A percentile compares a stretch with the other conserved stretches of the same genome.
Evolutionary conservation across 805 yeast species (phyloP).

Genomic region (Naumovozyma dairenensis): DNA sequence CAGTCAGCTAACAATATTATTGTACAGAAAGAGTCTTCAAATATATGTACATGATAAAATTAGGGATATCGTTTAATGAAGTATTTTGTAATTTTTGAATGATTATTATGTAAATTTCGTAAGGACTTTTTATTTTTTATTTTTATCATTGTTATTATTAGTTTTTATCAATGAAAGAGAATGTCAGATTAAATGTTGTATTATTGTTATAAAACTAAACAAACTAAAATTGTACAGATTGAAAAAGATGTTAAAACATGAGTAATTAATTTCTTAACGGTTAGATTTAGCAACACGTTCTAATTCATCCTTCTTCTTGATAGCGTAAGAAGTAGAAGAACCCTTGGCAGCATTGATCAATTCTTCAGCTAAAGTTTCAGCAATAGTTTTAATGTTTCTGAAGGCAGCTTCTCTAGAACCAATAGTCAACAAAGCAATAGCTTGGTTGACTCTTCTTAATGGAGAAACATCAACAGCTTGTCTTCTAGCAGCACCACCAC

Average conservation of each 20-base stretch:
- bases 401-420: conserved; percentile 99
- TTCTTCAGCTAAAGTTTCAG: conserved; percentile 99
- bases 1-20: no score
- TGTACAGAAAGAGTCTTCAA: no score
- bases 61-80: no score
- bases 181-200: conserved; percentile 4
- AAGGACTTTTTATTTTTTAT: no score
- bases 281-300: conserved; percentile 99
- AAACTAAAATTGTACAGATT: conserved; percentile 6
- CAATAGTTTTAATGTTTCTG: conserved; percentile 99
- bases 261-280: conserved; percentile 71
- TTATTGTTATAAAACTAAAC: conserved; percentile 6
- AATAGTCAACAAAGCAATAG: conserved; percentile 92
- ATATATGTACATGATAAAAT: no score
- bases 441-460: conserved; percentile 99
- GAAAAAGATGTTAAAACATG: conserved; percentile 4
- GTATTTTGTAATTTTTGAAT: no score
- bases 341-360: conserved; percentile 99
- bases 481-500: conserved; percentile 99
- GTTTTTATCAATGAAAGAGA: background rate
- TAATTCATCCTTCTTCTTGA: conserved; percentile 99
- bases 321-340: conserved; percentile 99
- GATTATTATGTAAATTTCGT: no score
- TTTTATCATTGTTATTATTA: background rate
- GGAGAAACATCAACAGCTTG: conserved; percentile 99